A percentile compares a stretch with the other conserved stretches of the same genome.
Conservation (phyloP, 768 basidiomycete genomes). For the Hortiboletus flavorubellus region DNA sequence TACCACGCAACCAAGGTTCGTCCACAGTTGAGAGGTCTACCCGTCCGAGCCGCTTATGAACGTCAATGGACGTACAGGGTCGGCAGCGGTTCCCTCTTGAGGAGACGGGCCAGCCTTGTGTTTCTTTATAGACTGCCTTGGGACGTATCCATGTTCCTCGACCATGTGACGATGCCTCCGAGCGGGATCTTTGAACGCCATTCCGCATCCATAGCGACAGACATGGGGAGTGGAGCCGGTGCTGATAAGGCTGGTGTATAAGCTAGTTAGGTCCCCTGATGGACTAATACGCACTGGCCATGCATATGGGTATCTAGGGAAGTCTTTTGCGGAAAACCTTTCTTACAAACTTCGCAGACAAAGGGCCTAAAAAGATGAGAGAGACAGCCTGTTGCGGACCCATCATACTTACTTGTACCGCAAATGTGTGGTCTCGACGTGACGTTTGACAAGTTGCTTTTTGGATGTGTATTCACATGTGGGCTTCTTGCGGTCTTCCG, state of each 20-base stretch:
- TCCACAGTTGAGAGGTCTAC: constrained; percentile 14
- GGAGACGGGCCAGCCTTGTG: constrained; percentile 35
- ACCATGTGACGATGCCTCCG: constrained; percentile 59
- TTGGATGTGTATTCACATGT: constrained; percentile 46
- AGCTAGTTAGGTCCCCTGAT: constrained; percentile 4
- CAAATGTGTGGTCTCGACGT: constrained; percentile 61
- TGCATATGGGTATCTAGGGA: constrained; percentile 56
- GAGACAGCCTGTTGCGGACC: constrained; percentile 5
- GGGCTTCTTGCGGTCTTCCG: constrained; percentile 29
- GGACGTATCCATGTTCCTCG: constrained; percentile 47
- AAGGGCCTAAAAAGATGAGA: constrained; percentile 42
- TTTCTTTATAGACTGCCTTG: constrained; percentile 44
- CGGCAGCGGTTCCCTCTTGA: constrained; percentile 22
- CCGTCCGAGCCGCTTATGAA: constrained; percentile 29
- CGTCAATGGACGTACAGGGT: constrained; percentile 33
- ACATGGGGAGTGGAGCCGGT: constrained; percentile 55
- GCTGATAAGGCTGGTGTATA: constrained; percentile 32
- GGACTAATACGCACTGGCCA: constrained; percentile 41
- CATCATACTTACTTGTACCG: constrained; percentile 49
- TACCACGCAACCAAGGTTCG: constrained; percentile 7
- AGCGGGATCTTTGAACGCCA: constrained; percentile 62
- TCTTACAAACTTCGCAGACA: constrained; percentile 48
- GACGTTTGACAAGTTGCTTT: constrained; percentile 67
- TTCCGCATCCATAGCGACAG: constrained; percentile 49
- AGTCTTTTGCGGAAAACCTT: constrained; percentile 58